Evolutionary conservation across 2,329 filamentous ascomycete genomes (phyloP).

Genomic region (Lojkania enalia): DNA sequence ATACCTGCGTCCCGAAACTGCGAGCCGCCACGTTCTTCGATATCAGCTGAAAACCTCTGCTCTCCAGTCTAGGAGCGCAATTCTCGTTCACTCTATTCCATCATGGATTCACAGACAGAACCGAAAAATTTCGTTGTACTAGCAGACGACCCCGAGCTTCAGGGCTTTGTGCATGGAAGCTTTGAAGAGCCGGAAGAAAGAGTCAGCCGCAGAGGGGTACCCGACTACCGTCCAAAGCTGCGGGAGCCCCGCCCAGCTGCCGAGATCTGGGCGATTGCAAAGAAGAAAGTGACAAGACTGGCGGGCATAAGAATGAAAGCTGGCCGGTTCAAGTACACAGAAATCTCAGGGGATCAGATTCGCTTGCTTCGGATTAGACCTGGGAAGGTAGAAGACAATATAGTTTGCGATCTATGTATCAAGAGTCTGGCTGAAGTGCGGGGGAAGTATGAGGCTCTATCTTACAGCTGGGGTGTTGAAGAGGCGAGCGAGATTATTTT

Average conservation of each 20-base stretch:
- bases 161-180: not conserved
- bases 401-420: conserved; percentile 3
- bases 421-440: conserved; percentile 1
- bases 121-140: too few species aligned
- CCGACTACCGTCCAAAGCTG: not conserved
- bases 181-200: conserved; percentile 3
- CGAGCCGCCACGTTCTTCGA: too few species aligned
- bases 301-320: not conserved
- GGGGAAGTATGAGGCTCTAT: conserved; percentile 9
- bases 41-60: too few species aligned
- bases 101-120: too few species aligned
- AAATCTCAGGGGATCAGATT: conserved; percentile 1
- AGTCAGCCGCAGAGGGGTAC: conserved; percentile 1
- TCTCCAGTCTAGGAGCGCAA: too few species aligned
- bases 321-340: conserved; percentile 1
- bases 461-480: conserved; percentile 11
- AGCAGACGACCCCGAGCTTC: conserved; percentile 1
- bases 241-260: not conserved
- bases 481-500: not conserved
- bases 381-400: not conserved
- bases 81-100: too few species aligned
- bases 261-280: not conserved
- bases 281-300: not conserved
- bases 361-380: conserved; percentile 2
- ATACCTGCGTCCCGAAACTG: too few species aligned